Percentiles rank a stretch among this genome's conserved stretches.
Evolutionary conservation across 2,329 filamentous ascomycete species (phyloP).

Genomic region (Colletotrichum magnum): DNA sequence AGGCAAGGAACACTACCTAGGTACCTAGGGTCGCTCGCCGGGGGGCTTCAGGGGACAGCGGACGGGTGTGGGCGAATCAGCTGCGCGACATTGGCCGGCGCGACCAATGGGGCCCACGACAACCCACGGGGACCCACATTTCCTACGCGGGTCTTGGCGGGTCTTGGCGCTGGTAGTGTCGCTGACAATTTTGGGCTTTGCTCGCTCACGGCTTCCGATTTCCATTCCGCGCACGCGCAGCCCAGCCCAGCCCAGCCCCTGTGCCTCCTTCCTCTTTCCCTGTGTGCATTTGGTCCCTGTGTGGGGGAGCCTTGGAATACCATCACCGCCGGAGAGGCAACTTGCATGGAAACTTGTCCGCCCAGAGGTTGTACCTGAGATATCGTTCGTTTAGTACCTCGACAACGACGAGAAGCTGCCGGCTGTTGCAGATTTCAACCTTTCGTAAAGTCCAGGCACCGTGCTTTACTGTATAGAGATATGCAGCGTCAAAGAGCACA

Average conservation of each 20-base stretch:
- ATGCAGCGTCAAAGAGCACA: too few species aligned
- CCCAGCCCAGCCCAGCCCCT: neutral
- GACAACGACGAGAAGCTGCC: too few species aligned
- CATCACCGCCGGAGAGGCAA: neutral
- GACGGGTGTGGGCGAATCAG: conserved; percentile 30
- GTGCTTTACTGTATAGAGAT: too few species aligned
- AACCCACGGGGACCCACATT: neutral
- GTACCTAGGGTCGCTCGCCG: too few species aligned
- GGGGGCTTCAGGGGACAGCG: neutral
- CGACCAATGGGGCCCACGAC: conserved; percentile 17
- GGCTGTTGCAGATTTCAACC: too few species aligned
- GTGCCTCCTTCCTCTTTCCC: neutral
- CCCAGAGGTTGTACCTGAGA: too few species aligned
- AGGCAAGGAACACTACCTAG: too few species aligned
- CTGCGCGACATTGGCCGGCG: conserved; percentile 32
- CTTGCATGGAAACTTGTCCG: neutral
- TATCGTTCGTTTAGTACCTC: too few species aligned
- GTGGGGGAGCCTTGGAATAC: neutral
- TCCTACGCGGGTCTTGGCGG: conserved; percentile 8
- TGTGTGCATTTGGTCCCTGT: neutral
- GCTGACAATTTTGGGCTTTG: conserved; percentile 1
- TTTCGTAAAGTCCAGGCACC: too few species aligned
- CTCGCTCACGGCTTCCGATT: conserved; percentile 9
- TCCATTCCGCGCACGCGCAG: conserved; percentile 1
- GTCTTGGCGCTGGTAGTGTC: neutral